Evolutionary conservation across 1,284 basidiomycete genomes (phyloP), one percentile per base, ranked within the genome.

Genomic region (Apiotrichum domesticum): DNA sequence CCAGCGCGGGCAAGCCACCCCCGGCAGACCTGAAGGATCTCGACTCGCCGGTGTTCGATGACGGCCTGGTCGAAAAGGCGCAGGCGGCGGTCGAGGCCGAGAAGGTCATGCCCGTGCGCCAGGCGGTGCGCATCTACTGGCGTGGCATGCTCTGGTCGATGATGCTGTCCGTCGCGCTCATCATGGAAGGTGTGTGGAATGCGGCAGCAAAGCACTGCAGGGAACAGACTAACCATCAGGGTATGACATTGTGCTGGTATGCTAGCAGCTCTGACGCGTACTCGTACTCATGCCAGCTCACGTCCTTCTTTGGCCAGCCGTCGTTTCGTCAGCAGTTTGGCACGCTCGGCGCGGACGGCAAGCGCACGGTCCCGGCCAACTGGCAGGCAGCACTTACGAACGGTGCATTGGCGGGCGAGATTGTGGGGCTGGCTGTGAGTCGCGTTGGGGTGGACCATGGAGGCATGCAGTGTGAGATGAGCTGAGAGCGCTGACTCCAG

Each of bases 351-450:
- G 8, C 37, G 4, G 51, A 52, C 21, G 55, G 55, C 0, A 58
- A 68, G 4, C 40, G 40, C 35, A 58, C 61, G 34, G 43, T 67
- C n/a, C 37, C 54, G 8, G 56, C 66, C 11, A 42, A 56, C 11
- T 78, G 76, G 76, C 77, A 78, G 53, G 63, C 70, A n/a, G 77
- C 67, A 10, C 62, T 74, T 32, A 56, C 58, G n/a, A 72, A 73
- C 64, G 69, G 64, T n/a, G 43, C 44, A 9, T 43, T 52, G 9
- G 66, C 59, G 13, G 66, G 66, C 39, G 51, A 51, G 42, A 65
- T 72, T 56, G 58, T 72, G 21, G 72, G 72, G 6, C 44, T 52
- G 4, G 35, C 21, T 29, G 40, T 51, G 35, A 29, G 47, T 50
- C 8, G 10, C 29, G 15, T 11, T 14, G 3, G 11, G 3, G 8